Percentiles rank a stretch among this genome's conserved stretches.
These are phyloP conservation scores for Parmelia sp. DNA, from an alignment of 495 filamentous ascomycete genomes.

Conservation along the genomic window DNA sequence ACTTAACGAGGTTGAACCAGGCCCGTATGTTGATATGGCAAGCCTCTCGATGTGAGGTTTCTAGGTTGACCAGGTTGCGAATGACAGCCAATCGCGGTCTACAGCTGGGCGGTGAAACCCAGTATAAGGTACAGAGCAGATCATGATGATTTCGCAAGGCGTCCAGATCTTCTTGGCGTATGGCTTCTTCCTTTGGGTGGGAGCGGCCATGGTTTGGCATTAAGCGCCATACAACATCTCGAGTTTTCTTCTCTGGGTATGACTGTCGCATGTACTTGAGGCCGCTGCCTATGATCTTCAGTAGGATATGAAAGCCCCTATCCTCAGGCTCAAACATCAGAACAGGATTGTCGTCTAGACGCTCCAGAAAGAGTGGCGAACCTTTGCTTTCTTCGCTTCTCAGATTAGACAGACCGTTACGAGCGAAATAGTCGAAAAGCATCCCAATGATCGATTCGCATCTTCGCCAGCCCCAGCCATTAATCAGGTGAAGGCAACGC, in stretches of 20 bases:
- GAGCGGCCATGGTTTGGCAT: conserved; percentile 84
- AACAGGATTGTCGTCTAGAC: conserved; percentile 56
- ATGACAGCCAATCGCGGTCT: conserved; percentile 67
- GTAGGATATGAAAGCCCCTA: conserved; percentile 85
- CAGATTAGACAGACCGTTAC: conserved; percentile 64
- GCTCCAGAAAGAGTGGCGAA: conserved; percentile 72
- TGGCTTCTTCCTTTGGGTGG: conserved; percentile 73
- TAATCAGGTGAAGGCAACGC: conserved; percentile 72
- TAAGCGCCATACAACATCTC: conserved; percentile 68
- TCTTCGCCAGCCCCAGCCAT: conserved; percentile 78
- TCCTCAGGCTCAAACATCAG: conserved; percentile 61
- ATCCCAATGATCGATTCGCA: conserved; percentile 70
- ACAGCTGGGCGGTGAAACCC: conserved; percentile 64
- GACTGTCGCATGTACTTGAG: conserved; percentile 53
- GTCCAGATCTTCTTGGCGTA: conserved; percentile 71
- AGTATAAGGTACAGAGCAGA: conserved; percentile 83
- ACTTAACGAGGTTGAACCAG: conserved; percentile 73
- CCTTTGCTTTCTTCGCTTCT: conserved; percentile 67
- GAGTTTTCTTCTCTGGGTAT: conserved; percentile 64
- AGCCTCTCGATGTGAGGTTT: conserved; percentile 74
- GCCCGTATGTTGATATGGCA: conserved; percentile 75
- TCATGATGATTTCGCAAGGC: conserved; percentile 91
- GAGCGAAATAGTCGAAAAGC: conserved; percentile 88
- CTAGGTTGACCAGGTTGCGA: conserved; percentile 69
- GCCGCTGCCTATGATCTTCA: conserved; percentile 73